Base-by-base conservation (phyloP, 108 stramenopile species). In the Cylindrotheca closterium region DNA sequence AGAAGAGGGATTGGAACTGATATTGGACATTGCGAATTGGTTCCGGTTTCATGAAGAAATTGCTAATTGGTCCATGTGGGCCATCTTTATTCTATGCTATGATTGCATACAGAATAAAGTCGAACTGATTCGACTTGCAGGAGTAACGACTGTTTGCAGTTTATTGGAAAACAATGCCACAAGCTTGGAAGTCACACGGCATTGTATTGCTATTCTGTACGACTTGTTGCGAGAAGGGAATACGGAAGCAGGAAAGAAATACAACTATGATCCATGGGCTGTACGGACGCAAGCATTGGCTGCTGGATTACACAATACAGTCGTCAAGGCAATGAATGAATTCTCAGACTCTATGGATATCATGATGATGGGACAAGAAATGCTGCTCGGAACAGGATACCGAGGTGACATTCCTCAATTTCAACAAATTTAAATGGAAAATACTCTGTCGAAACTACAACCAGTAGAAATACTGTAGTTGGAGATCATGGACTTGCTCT, bases 201-300 rank as follows among this genome's bases (percentile, higher is more conserved):
- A 85, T 62, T 80, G 84, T n/a, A 47, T 79, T 32, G 84, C 81
- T 1, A 55, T 85, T 23, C 59, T 85, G 21, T 85, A 82, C 74
- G 84, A 81, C 70, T 27, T 82, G 4, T 33, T 85, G 57, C 51
- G 80, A 66, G 73, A 74, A 58, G 63, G 47, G 4, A 60, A 51
- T 8, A 58, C 22, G 1, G 34, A 26, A 28, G 34, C 45, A 12
- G 63, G 46, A 45, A 22, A 59, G 17, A 31, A 55, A 45, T 64
- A 61, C 60, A 15, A 7, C 7, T 42, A 42, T 15, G 62, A 82
- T 55, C 51, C 77, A 4, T 65, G 68, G 63, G 55, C 75, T 28
- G 45, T 85, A 12, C 62, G 81, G 42, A 67, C 59, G n/a, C 33
- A 60, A 22, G 80, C 84, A 30, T n/a, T 80, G 21, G 64, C 53